Base-by-base conservation (phyloP, 148 eudicot genomes). In the Nyssa sinensis region DNA sequence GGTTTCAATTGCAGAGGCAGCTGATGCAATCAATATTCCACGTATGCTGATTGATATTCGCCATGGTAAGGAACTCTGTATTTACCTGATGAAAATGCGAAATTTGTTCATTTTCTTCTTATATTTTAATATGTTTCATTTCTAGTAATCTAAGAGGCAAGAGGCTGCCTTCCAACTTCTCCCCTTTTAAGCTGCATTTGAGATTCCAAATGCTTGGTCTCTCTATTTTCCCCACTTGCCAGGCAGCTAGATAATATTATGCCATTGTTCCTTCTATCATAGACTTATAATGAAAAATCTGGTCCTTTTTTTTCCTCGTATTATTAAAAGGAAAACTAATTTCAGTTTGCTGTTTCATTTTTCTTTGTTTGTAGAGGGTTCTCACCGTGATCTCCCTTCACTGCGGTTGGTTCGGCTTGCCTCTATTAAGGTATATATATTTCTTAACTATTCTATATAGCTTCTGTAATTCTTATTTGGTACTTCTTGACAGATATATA, bases 331-430 rank as follows among this genome's bases (percentile, higher is more conserved):
- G 30, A 58, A 60, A 31, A 47, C 37, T 67, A 32, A 74, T 62
- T 63, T 44, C 13, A 34, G 25, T 32, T 17, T 12, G 57, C 68
- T 59, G 35, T 29, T 55, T 65, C 21, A 13, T 76, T n/a, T 72
- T 75, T 59, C 39, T 62, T 53, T 79, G 31, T 69, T 81, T 81
- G 78, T 65, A 94, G 98, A 95, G 94, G 86, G 92, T 75, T 89
- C 98, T 51, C 98, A 95, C 63, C 96, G 92, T 28, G 98, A 92
- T 72, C 96, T 92, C 69, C 96, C 97, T 85, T 92, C 97, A 23
- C 88, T 94, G 64, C 87, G 74, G 75, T 79, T 94, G 64, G 91
- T 89, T 79, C 91, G 98, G 67, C 81, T 81, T 70, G 98, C 96
- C 62, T 92, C 97, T 44, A 19, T 67, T 49, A 81, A 85, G 90